Base-by-base conservation (phyloP, 2,329 filamentous ascomycete genomes). In the Neobulgaria alba region DNA sequence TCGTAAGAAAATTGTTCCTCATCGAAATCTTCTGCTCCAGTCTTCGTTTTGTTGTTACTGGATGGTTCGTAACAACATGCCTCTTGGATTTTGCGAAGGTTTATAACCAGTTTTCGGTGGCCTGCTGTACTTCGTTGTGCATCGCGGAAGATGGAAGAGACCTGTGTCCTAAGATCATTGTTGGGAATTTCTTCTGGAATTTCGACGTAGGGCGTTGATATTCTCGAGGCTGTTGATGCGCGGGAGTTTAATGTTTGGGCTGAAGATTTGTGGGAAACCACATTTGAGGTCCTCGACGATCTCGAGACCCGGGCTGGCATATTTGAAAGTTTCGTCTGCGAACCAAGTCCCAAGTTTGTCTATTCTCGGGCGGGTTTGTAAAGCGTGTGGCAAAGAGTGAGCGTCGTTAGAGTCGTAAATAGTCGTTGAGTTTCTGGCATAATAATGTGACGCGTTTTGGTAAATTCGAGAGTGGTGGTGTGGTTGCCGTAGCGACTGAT, bases 81-180 rank as follows among this genome's bases (percentile, higher is more conserved):
- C 60, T 95, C 90, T 57, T 96, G 90, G 32, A 95, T 75, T 63
- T 95, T 95, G 49, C 90, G 79, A 46, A 98, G 67, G 36, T 80
- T 88, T 45, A 95, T 84, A 3, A 84, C 82, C 0, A 95, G 73
- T 60, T 96, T 96, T 45, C 90, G 73, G 61, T 98, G 92, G 2
- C 85, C 85, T 1, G 89, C 87, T 0, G 85, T 93, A 1, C 85
- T 93, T 54, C 82, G 81, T 62, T 98, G 92, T 23, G 90, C 88
- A 61, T 89, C 84, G 50, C 74, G 73, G 57, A 89, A 89, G 36
- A 87, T 72, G 40, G 72, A 65, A 58, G 80, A 83, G 38, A 95
- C 72, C 57, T 85, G 82, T 26, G 72, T 73, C 55, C 89, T 83
- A 51, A 95, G 67, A 12, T 73, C 74, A 43, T 76, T 87, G 34